Base-by-base conservation (phyloP, 805 yeast species). In the Torulaspora quercuum region DNA sequence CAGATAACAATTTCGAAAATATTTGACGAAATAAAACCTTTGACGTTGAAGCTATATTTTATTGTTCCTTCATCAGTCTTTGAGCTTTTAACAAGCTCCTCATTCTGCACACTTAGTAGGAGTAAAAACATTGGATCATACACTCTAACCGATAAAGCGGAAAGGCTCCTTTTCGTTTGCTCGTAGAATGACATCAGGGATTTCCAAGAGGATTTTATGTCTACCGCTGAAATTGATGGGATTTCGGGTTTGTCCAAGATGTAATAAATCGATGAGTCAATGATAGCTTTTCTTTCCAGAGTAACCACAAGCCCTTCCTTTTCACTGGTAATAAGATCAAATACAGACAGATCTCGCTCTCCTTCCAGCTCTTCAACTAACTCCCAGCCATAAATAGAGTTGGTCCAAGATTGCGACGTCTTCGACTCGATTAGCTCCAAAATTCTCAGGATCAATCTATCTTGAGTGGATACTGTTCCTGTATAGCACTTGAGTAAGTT, bases 111-210 rank as follows among this genome's bases (percentile, higher is more conserved):
- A 4, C 80, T 59, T 42, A 80, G 53, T 37, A 82, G 64, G 42
- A 85, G 56, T 23, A 88, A 49, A 50, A 88, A 85, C 51, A 81
- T 78, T n/a, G 78, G 72, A 53, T 86, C 90, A 57, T 88, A 84
- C 5, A 63, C 45, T 0, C 66, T 55, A 11, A 46, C 44, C 29
- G 63, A 63, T 2, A 46, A 37, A 22, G 27, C 23, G 2, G 26
- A 35, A 4, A 45, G 11, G 3, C 29, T 21, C n/a, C 28, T 20
- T 7, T 33, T 36, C 10, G 35, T 30, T 16, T 23, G 10, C 6
- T 29, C 13, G 14, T 34, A 57, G 51, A 10, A 49, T 39, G 12
- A 46, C 40, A 20, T 33, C 22, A 8, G 47, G 33, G 42, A 40
- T 12, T 34, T 25, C 65, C 69, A 63, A 20, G 50, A 57, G 6